A percentile compares a stretch with the other conserved stretches of the same genome.
Conservation (phyloP, 345 rosid genomes). For the Kernera saxatilis region DNA sequence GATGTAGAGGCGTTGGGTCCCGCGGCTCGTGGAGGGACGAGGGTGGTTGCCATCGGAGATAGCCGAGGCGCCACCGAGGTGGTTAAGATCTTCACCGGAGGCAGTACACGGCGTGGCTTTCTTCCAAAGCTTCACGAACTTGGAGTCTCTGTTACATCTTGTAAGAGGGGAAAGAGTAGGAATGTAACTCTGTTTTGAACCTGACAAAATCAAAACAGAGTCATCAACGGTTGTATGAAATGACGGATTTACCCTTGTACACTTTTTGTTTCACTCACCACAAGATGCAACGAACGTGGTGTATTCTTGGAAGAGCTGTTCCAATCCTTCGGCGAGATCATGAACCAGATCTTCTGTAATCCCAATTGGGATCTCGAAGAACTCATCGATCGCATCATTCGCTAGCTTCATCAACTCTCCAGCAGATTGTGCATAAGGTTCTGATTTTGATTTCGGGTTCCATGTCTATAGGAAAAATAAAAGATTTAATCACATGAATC, state of each 20-base stretch:
- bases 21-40: constrained; percentile 82
- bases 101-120: constrained; percentile 62
- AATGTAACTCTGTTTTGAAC: constrained; percentile 71
- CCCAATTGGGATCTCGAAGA: constrained; percentile 78
- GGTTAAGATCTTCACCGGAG: constrained; percentile 30
- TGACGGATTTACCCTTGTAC: neutral
- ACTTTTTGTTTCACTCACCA: constrained; percentile 38
- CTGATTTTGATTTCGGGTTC: constrained; percentile 90
- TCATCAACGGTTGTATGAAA: neutral
- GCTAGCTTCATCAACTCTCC: constrained; percentile 57
- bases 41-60: constrained; percentile 46
- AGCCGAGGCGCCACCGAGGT: neutral
- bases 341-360: constrained; percentile 64
- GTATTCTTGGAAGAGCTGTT: constrained; percentile 59
- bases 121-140: constrained; percentile 56
- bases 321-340: constrained; percentile 68
- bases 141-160: constrained; percentile 70
- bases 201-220: constrained; percentile 25
- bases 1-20: constrained; percentile 84
- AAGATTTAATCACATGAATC: neutral
- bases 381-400: constrained; percentile 60
- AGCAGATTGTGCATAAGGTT: constrained; percentile 76
- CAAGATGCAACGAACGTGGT: constrained; percentile 68
- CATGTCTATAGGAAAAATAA: constrained; percentile 47
- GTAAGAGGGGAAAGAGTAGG: constrained; percentile 84